Evolutionary conservation across 2,329 filamentous ascomycete species (phyloP), one percentile per base, ranked within the genome.

Genomic region (Coniosporium tulheliwenetii): DNA sequence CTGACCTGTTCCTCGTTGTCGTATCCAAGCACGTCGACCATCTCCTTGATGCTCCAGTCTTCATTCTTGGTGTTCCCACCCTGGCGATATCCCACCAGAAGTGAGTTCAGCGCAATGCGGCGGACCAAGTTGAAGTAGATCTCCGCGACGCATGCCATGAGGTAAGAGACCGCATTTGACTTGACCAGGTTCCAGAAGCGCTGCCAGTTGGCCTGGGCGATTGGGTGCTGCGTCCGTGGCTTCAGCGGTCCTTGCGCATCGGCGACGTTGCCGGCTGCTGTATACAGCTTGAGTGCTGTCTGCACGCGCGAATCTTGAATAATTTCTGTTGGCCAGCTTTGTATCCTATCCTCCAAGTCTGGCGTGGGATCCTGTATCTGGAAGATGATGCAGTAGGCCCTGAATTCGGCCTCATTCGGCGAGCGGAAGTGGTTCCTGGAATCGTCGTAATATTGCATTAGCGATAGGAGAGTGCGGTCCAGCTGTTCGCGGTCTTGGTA

Each of bases 401-500:
- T 64, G 45, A 80, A 77, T 50, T 80, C 76, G n/a, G 70, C 64
- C 52, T 79, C 75, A 42, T 79, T 75, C 1, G 64, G 60, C 36
- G 75, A 71, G 1, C 56, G 41, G 19, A 69, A 63, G 16, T 62
- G 63, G 41, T 60, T 63, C 41, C 63, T 61, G 47, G 65, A 69
- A 51, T 75, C 68, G 51, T 75, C 65, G 54, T 77, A 77, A 51
- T 73, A 75, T 49, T 74, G 69, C 59, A 75, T 68, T 10, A 80
- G 54, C 1, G 75, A 77, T 1, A 75, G 60, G 43, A 78, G 62
- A 1, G 76, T 77, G 48, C 74, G 71, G 52, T 75, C 75, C 39
- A 79, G 63, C 51, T 80, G 76, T 50, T 79, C 75, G 14, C 73
- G 65, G 48, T 80, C 76, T 51, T 79, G 75, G 42, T 74, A 67